Percentiles rank a stretch among this genome's conserved stretches.
These are phyloP conservation scores for Daedalea quercina DNA, from an alignment of 768 basidiomycete genomes.

Conservation along the genomic window DNA sequence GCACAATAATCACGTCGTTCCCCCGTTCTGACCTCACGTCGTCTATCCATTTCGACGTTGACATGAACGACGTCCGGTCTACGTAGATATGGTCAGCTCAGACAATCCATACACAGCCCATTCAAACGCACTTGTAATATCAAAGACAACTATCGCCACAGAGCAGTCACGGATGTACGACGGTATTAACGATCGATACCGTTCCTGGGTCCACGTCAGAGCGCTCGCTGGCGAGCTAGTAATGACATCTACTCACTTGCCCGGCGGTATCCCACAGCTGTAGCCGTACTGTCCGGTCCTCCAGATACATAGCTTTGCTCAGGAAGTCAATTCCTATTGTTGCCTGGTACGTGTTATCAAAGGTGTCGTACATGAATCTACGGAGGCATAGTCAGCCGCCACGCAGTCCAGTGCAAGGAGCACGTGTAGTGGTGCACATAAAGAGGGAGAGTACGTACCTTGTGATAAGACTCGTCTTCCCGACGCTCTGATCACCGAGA, in stretches of 20 bases:
- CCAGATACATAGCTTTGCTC: slow-evolving; percentile 99
- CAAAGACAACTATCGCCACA: slow-evolving; percentile 97
- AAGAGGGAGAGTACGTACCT: slow-evolving; percentile 42
- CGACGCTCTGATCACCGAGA: slow-evolving; percentile 95
- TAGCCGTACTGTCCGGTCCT: slow-evolving; percentile 94
- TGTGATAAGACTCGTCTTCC: slow-evolving; percentile 98
- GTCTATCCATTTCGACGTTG: slow-evolving; percentile 99
- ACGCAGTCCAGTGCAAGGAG: background rate
- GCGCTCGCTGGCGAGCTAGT: background rate
- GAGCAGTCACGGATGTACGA: slow-evolving; percentile 99
- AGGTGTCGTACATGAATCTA: slow-evolving; percentile 99
- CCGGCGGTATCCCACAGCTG: slow-evolving; percentile 99
- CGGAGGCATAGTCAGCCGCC: background rate
- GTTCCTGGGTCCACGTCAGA: slow-evolving; percentile 54
- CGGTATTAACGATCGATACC: slow-evolving; percentile 95
- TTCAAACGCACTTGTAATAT: slow-evolving; percentile 78
- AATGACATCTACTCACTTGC: slow-evolving; percentile 47
- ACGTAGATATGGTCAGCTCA: background rate
- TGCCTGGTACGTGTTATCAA: slow-evolving; percentile 98
- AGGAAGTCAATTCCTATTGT: slow-evolving; percentile 99
- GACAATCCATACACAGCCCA: background rate
- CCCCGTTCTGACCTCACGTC: slow-evolving; percentile 97
- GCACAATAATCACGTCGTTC: slow-evolving; percentile 95
- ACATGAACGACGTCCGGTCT: slow-evolving; percentile 98
- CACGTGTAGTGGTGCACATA: background rate